Percentiles rank a stretch among this genome's conserved stretches.
Conservation (phyloP, 768 basidiomycete species). For the Russula sp. region DNA sequence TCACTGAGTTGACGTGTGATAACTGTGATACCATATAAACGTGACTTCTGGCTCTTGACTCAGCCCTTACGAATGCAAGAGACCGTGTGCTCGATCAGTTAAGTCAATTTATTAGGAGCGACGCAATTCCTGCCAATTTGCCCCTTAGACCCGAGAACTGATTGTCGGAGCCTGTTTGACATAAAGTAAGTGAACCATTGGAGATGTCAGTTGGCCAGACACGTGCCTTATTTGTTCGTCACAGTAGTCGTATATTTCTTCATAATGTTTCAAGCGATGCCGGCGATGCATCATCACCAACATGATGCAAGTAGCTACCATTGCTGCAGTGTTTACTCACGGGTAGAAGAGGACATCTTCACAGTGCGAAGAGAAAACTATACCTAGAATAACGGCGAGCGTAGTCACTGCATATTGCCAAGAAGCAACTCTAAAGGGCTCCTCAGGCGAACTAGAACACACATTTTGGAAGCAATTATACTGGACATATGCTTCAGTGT, state of each 20-base stretch:
- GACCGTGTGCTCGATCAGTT: not conserved
- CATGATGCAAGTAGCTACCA: constrained; percentile 21
- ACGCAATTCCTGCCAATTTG: not conserved
- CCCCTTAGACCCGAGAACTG: not conserved
- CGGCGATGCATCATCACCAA: constrained; percentile 20
- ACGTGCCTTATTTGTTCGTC: constrained; percentile 20
- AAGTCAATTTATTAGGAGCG: not conserved
- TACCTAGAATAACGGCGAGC: constrained; percentile 20
- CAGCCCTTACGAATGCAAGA: not conserved
- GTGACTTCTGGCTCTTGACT: not conserved
- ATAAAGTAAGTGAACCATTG: not conserved
- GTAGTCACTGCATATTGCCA: constrained; percentile 22
- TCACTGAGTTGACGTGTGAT: not conserved
- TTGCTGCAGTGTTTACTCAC: constrained; percentile 8
- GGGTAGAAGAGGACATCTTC: not conserved
- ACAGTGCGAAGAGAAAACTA: not conserved
- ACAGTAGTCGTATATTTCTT: constrained; percentile 20
- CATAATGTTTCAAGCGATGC: constrained; percentile 18
- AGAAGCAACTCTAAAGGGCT: constrained; percentile 17
- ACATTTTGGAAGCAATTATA: constrained; percentile 18
- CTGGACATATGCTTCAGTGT: constrained; percentile 5
- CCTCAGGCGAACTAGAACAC: constrained; percentile 21
- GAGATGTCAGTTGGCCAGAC: not conserved
- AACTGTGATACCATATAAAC: not conserved
- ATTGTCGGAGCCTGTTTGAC: constrained; percentile 14